phyloP scores from a whole-genome alignment of 352 stramenopile species.

The Phytophthora melonis region DNA sequence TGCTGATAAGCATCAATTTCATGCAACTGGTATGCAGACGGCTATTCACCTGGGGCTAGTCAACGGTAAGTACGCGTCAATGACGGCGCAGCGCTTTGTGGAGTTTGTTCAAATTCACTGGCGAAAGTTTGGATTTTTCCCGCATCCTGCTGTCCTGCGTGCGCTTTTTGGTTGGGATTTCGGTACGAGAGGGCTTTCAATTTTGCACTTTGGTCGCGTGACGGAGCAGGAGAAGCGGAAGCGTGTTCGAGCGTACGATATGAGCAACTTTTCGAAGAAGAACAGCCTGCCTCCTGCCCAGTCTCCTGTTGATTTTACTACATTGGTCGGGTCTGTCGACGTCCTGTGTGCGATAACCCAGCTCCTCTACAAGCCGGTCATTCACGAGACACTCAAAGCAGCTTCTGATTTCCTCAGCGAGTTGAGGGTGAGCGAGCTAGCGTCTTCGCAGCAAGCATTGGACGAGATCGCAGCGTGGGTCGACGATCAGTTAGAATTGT shows the following conservation, averaged over 20 bases:
- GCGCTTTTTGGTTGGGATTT: neutral
- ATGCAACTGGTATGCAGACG: slow-evolving; percentile 2
- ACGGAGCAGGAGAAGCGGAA: neutral
- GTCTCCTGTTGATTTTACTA: neutral
- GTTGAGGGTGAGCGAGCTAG: neutral
- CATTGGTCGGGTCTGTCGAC: neutral
- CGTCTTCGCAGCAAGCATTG: neutral
- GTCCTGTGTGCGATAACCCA: neutral
- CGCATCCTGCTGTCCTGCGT: neutral
- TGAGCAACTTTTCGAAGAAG: neutral
- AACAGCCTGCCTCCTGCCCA: neutral
- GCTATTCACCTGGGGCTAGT: neutral
- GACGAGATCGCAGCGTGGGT: neutral
- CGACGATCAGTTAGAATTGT: neutral
- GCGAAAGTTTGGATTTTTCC: neutral
- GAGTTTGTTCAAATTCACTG: neutral
- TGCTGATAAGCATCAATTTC: slow-evolving; percentile 5
- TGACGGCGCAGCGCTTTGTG: slow-evolving; percentile 2
- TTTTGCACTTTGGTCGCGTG: neutral
- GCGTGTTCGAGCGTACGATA: neutral
- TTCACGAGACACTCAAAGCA: neutral
- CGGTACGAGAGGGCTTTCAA: neutral
- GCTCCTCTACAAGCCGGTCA: neutral
- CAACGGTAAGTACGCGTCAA: slow-evolving; percentile 8
- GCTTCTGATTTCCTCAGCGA: neutral